Base-by-base conservation (phyloP, 352 stramenopile species). In the Phytophthora syringae region DNA sequence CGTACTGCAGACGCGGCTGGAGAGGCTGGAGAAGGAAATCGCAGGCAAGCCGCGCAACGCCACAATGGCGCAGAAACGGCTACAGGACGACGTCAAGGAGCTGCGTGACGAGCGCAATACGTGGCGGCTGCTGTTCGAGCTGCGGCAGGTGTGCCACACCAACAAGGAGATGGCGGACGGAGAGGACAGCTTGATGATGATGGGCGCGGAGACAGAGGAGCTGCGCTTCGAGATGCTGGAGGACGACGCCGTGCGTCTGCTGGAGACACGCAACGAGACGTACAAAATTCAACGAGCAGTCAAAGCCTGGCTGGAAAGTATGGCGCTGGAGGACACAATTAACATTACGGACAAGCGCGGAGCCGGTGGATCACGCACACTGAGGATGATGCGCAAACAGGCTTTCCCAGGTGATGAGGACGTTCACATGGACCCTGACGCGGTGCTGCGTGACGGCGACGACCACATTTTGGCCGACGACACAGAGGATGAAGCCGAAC, bases 21-120 rank as follows among this genome's bases (percentile, higher is more conserved):
- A 93, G 59, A 77, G 73, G 40, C 50, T 92, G 5, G 79, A 93
- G 27, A 62, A 71, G 39, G 36, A 64, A 50, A n/a, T n/a, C n/a
- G n/a, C n/a, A n/a, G n/a, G n/a, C 11, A 77, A 73, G 22, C 16
- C 49, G 3, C 60, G 75, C 28, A 58, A 51, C 20, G 39, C 25
- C 22, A 51, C 63, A n/a, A 20, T 56, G 42, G 62, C 77, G 11
- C 64, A 57, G 25, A 58, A 82, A 44, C 73, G 82, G 10, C 60
- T 92, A 1, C 73, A 79, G 21, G 67, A 68, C 5, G 65, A 86
- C 10, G 79, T 92, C 40, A 79, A 79, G 39, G 83, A 95, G 25
- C 68, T 95, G 3, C 65, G 77, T 0, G 80, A 95, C 52, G 88
- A 95, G 34, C 79, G 88, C 32, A 95, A 95, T 34, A 93, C 88